Base-by-base conservation (phyloP, 345 rosid genomes). In the Anastatica hierochuntica region DNA sequence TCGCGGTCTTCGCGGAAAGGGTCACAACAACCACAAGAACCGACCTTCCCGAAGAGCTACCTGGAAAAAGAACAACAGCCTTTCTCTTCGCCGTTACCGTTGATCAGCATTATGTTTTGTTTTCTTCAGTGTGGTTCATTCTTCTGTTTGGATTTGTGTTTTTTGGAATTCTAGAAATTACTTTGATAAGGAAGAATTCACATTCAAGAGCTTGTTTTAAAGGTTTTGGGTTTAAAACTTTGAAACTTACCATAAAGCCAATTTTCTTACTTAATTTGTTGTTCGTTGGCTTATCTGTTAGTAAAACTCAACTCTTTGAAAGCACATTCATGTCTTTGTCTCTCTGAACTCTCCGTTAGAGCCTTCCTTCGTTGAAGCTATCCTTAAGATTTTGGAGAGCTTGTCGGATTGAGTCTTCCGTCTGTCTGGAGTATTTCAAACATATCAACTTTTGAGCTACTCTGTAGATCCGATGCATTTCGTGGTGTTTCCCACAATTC, bases 1-100 rank as follows among this genome's bases (percentile, higher is more conserved):
- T 76, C 76, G 92, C 45, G 95, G 95, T 63, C 78, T 86, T 7
- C 80, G 80, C 19, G 95, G 95, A 67, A 86, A 70, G 70, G 95
- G 95, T 23, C 85, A 80, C 71, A 53, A 36, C 59, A 60, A 80
- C 74, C 92, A 80, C 88, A 86, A 83, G 73, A 69, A 69, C 19
- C 56, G 85, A 13, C 95, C 95, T 51, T 83, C 92, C 7, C 77
- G 95, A 37, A 71, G 92, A 46, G 85, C 88, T 10, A 86, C 71
- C 54, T 86, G 95, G 95, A 86, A 86, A 82, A 77, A 77, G 51
- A 80, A 81, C 79, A 74, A 77, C 60, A 69, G 74, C 0, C 62
- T 80, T 0, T 69, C 76, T 8, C 92, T 86, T 21, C 80, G 77
- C 7, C 84, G 88, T 5, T 83, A 82, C 68, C 92, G 84, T 5